Conservation (phyloP, 2,329 filamentous ascomycete genomes). For the Pseudogymnoascus sp. region DNA sequence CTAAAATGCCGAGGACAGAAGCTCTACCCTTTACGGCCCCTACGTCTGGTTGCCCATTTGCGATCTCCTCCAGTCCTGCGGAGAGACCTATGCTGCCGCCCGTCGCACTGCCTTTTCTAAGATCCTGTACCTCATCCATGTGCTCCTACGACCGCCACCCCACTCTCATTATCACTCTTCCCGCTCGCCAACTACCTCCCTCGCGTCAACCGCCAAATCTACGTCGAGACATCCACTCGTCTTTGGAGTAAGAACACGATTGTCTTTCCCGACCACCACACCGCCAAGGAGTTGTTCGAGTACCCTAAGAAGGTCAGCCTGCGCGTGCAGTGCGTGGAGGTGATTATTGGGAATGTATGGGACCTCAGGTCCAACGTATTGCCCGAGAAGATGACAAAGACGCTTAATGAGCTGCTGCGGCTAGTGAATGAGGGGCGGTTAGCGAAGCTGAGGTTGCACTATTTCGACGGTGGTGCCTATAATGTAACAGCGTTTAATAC, state of each 20-base stretch:
- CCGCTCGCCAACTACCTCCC: neutral
- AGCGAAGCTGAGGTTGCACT: neutral
- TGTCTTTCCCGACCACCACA: neutral
- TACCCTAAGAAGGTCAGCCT: neutral
- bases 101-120: neutral
- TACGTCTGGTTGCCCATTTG: no score
- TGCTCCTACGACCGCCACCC: neutral
- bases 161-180: neutral
- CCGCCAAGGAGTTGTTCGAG: neutral
- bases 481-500: neutral
- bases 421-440: neutral
- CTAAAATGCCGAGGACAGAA: no score
- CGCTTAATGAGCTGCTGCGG: neutral
- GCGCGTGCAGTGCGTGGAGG: neutral
- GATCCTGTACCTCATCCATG: neutral
- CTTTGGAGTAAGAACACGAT: neutral
- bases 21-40: no score
- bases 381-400: neutral
- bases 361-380: no score
- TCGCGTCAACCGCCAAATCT: neutral
- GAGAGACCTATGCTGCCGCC: no score
- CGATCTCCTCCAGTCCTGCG: no score
- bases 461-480: neutral
- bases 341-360: neutral
- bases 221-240: neutral